Base-by-base conservation (phyloP, 495 filamentous ascomycete genomes). In the Talaromyces proteolyticus region DNA sequence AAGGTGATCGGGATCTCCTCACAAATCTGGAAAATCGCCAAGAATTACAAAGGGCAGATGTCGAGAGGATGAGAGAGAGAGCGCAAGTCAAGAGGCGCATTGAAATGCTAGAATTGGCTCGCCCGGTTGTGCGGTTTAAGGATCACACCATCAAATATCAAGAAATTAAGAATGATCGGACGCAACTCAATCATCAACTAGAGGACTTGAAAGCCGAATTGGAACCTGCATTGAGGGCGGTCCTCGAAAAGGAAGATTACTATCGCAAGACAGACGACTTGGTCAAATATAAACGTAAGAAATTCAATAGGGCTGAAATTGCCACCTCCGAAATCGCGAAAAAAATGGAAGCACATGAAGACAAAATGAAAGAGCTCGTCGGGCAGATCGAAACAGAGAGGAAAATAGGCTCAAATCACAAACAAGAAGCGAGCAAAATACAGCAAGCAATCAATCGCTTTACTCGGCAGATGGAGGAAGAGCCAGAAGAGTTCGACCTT, bases 31-130 rank as follows among this genome's bases (percentile, higher is more conserved):
- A 93, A 58, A 69, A 71, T 6, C 81, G 89, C 6, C 93, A 97
- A 63, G 80, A 87, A 50, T 77, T 79, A 53, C 79, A 91, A 34
- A 79, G 87, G 56, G 85, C 83, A 6, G 91, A 95, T 58, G 91
- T 96, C 4, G 83, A 93, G 53, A 80, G 89, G 54, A 75, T 95
- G 56, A 76, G 82, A 21, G 86, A 96, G 57, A 76, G 91, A 47
- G 76, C 84, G 38, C 67, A 76, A 16, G 80, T 94, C 18, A 70
- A 87, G 55, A 61, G 75, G 46, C 81, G 74, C 18, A 76, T 93
- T n/a, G 70, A 79, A 19, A 68, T 84, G 25, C 72, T 96, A 25
- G 76, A 89, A 53, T 75, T 74, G 20, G 67, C 79, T 7, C 79
- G 81, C 16, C 84, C 88, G 0, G 66, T 92, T 25, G 74, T 85